These are phyloP conservation scores for Leishmania guyanensis DNA, from an alignment of 208 protist species.

Conservation along the genomic window DNA sequence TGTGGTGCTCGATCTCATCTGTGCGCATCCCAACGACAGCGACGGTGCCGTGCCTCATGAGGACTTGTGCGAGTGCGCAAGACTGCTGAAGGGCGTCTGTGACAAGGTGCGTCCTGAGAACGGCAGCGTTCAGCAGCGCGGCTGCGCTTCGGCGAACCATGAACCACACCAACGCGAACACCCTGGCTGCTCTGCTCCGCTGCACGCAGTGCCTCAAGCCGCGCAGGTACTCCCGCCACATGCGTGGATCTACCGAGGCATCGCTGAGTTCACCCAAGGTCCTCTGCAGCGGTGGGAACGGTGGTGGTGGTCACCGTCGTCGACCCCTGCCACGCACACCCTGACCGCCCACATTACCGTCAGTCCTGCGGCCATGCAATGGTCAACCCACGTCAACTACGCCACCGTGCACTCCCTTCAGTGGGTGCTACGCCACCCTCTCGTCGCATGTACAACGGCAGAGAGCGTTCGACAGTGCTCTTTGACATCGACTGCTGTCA, in stretches of 20 bases:
- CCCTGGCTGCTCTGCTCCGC: background rate
- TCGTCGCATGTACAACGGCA: background rate
- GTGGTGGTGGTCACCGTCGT: background rate
- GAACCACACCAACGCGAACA: background rate
- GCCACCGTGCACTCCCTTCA: slow-evolving; percentile 16
- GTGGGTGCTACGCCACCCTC: slow-evolving; percentile 17
- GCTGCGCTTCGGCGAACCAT: background rate
- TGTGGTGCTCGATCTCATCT: slow-evolving; percentile 22
- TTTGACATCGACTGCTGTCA: background rate
- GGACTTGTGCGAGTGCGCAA: background rate
- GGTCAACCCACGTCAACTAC: slow-evolving; percentile 27
- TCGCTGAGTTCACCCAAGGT: slow-evolving; percentile 17
- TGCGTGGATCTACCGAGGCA: slow-evolving; percentile 9
- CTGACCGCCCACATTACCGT: background rate
- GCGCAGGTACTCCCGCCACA: slow-evolving; percentile 2
- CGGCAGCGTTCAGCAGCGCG: background rate
- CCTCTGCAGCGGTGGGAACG: slow-evolving; percentile 27
- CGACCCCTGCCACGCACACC: background rate
- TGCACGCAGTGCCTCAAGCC: background rate
- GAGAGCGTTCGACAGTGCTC: background rate
- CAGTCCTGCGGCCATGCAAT: slow-evolving; percentile 13
- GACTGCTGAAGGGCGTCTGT: background rate
- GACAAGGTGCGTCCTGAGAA: background rate
- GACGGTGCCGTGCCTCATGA: background rate
- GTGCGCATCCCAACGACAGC: background rate